Evolutionary conservation across 2,329 filamentous ascomycete species (phyloP), one percentile per base, ranked within the genome.

Genomic region (Onygenales sp.): DNA sequence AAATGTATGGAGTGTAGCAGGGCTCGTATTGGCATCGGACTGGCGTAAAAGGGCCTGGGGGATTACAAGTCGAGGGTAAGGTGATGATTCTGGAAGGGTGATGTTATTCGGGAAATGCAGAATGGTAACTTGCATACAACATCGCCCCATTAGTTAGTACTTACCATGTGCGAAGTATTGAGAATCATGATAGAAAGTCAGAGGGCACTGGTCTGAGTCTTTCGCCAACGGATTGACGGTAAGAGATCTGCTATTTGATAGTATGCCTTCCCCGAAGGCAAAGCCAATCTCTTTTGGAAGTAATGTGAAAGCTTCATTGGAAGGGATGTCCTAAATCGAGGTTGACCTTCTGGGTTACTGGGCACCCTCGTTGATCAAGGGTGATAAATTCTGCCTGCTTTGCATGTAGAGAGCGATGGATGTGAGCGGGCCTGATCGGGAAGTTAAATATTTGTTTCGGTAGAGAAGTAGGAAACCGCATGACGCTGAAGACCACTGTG

Each of bases 351-450:
- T 43, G 41, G 7, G 41, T 43, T 21, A 43, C 41, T 3, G 10
- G n/a, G 13, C 5, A 43, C 41, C 41, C 41, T 43, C 21, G 14
- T 6, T 43, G 7, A 6, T 43, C 41, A 43, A 43, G 41, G 41
- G 41, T 43, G 41, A 43, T 21, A 43, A 43, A 43, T 43, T 43
- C 41, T 43, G 41, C 41, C 41, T 43, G 41, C 13, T 43, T 43
- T 3, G 41, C 21, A 43, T 21, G 5, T 42, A 42, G 39, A 42
- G 39, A 42, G 11, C 39, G 39, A 42, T 42, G n/a, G 39, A 42
- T 17, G 39, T 11, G 32, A 64, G 57, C 1, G 58, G 61, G 38
- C 54, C 10, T 35, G 57, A 27, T 27, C 5, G 21, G 2, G 21
- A 27, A 27, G 21, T 3, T 27, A 5, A 5, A 27, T 27, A 27